Evolutionary conservation across 176 grass and related monocot species (phyloP).

Genomic region (Rhynchospora breviuscula): DNA sequence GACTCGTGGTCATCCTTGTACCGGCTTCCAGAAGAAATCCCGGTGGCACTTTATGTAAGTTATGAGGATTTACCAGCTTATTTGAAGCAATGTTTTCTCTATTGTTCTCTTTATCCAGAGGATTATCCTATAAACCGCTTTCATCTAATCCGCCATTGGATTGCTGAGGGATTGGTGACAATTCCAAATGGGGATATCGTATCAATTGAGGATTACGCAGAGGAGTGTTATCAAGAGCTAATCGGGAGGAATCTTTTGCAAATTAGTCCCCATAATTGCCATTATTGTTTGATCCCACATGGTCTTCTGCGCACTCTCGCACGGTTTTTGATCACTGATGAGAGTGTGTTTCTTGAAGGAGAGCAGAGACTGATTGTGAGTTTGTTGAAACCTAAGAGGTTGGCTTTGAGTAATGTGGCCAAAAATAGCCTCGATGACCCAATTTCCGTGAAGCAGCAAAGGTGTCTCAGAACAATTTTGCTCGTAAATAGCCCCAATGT

Average conservation of each 20-base stretch:
- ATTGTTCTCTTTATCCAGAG: slow-evolving; percentile 61
- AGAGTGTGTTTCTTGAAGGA: slow-evolving; percentile 50
- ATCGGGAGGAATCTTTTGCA: slow-evolving; percentile 65
- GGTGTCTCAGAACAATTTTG: slow-evolving; percentile 57
- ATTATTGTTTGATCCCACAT: slow-evolving; percentile 54
- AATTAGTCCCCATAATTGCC: slow-evolving; percentile 39
- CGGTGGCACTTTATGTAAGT: slow-evolving; percentile 52
- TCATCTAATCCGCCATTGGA: slow-evolving; percentile 55
- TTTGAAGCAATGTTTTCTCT: slow-evolving; percentile 76
- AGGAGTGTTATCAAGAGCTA: slow-evolving; percentile 55
- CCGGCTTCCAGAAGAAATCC: slow-evolving; percentile 41
- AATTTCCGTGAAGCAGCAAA: slow-evolving; percentile 61
- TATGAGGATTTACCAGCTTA: slow-evolving; percentile 64
- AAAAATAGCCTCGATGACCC: slow-evolving; percentile 32
- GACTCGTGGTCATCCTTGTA: slow-evolving; percentile 43
- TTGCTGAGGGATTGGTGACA: slow-evolving; percentile 65
- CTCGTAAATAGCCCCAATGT: slow-evolving; percentile 45
- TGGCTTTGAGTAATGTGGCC: slow-evolving; percentile 49
- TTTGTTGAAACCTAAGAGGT: slow-evolving; percentile 45
- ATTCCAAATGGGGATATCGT: slow-evolving; percentile 5
- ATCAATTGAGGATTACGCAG: slow-evolving; percentile 55
- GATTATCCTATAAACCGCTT: slow-evolving; percentile 40
- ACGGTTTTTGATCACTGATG: slow-evolving; percentile 47
- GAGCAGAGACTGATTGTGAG: slow-evolving; percentile 34
- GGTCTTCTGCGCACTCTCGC: slow-evolving; percentile 47